A percentile compares a stretch with the other conserved stretches of the same genome.
phyloP scores from a whole-genome alignment of 306 rosid genomes.

The Lagenaria siceraria region DNA sequence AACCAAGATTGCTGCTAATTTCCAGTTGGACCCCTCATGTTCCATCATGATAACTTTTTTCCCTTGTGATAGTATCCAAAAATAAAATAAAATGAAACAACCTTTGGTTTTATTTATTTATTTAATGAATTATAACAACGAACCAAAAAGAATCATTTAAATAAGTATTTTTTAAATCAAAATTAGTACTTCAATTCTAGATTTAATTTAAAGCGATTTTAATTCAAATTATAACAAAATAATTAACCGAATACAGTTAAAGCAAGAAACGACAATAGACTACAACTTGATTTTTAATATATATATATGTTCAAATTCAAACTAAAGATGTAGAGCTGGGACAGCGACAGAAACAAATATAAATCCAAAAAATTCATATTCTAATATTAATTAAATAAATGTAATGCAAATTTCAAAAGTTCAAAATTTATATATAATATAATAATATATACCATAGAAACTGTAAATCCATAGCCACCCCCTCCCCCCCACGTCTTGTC shows the following conservation, averaged over 20 bases:
- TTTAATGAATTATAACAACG: background rate
- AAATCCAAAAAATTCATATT: background rate
- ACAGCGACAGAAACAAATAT: background rate
- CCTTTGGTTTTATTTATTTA: no score
- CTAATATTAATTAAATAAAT: background rate
- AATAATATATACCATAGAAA: background rate
- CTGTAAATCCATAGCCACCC: background rate
- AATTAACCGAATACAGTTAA: background rate
- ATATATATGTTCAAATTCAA: background rate
- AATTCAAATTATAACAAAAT: background rate
- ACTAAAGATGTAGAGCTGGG: background rate
- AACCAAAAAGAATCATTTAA: background rate
- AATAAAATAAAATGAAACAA: no score
- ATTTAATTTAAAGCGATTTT: background rate
- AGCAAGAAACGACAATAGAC: background rate
- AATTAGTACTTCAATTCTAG: background rate
- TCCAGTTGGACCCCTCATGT: background rate
- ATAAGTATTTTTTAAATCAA: background rate
- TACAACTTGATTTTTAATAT: no score
- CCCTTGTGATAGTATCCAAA: no score
- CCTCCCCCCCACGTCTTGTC: background rate
- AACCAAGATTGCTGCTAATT: background rate
- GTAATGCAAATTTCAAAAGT: background rate
- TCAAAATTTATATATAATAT: no score
- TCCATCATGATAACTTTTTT: no score